phyloP scores from a whole-genome alignment of 257 asterid species.

The Petrea volubilis region DNA sequence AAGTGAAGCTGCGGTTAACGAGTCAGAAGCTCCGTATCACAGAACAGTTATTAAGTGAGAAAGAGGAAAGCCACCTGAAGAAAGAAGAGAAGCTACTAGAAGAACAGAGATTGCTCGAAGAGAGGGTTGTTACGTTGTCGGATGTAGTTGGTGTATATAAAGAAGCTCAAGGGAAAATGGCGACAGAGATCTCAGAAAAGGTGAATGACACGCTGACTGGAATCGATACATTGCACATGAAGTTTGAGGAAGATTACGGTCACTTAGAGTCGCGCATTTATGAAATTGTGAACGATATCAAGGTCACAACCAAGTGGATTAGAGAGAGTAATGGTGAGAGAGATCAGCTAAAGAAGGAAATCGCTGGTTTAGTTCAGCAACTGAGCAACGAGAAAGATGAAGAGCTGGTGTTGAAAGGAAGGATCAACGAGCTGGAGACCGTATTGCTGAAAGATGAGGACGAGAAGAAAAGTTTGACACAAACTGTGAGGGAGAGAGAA shows the following conservation, averaged over 20 bases:
- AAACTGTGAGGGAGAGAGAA: conserved; percentile 36
- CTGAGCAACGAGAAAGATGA: conserved; percentile 43
- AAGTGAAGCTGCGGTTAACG: conserved; percentile 84
- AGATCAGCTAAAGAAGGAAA: conserved; percentile 48
- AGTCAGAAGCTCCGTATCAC: conserved; percentile 85
- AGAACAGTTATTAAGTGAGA: conserved; percentile 70
- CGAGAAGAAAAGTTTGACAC: conserved; percentile 44
- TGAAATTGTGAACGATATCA: conserved; percentile 66
- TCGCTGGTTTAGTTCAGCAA: conserved; percentile 37
- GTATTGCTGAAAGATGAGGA: conserved; percentile 39
- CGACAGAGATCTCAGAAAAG: conserved; percentile 44
- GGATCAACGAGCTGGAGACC: conserved; percentile 42
- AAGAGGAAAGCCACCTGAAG: conserved; percentile 54
- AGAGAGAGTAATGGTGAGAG: conserved; percentile 49
- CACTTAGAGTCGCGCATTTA: conserved; percentile 83
- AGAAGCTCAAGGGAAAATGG: conserved; percentile 48
- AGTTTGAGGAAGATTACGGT: conserved; percentile 92
- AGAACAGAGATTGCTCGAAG: conserved; percentile 53
- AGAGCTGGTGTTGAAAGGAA: conserved; percentile 33
- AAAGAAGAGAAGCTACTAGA: conserved; percentile 71
- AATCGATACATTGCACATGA: conserved; percentile 65
- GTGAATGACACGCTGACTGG: conserved; percentile 49
- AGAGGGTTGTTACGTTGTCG: conserved; percentile 41
- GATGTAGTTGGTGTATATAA: conserved; percentile 43
- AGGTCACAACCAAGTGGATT: conserved; percentile 48